Base-by-base conservation (phyloP, 2,329 filamentous ascomycete species). In the Periconia digitata region DNA sequence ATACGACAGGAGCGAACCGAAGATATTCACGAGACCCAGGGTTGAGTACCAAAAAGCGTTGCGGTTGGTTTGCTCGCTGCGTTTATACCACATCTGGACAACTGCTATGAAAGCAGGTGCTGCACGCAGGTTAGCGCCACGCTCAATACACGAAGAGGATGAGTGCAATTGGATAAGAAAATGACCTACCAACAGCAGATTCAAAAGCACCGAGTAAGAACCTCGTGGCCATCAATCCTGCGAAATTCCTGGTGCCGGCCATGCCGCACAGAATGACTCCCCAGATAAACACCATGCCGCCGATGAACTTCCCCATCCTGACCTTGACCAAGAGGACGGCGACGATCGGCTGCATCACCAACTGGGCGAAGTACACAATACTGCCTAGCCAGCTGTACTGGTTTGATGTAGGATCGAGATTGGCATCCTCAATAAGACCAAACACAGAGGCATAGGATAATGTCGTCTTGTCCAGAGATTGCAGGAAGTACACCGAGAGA, bases 191-290 rank as follows among this genome's bases (percentile, higher is more conserved):
- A 27, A 76, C 71, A 40, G 80, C 81, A 0, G 85, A 80, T 66
- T 89, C 86, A 58, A 88, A 88, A 43, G 86, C 79, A 43, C 86
- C 86, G 4, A 89, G 77, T 8, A 89, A 69, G 0, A 82, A 86
- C 5, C 86, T 79, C 2, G 86, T 80, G 0, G 75, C 70, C n/a
- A 86, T 75, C 1, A 89, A 74, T 1, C 81, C 79, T 0, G 71
- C 69, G 56, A 88, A 89, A 63, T 79, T 83, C 38, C 72, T 73
- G 53, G 81, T 82, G 1, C 80, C 82, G 1, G 85, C 81, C 55
- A 86, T 85, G 43, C 80, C 78, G 0, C 84, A 83, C 0, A 89
- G 72, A 2, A 82, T 76, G 6, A 76, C 75, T 13, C 78, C 79
- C 76, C 80, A 84, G 32, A 72, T 69, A 43, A 82, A 69, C 0